Conservation (phyloP, 305 asterid species). For the Solanum aculeatissimum region DNA sequence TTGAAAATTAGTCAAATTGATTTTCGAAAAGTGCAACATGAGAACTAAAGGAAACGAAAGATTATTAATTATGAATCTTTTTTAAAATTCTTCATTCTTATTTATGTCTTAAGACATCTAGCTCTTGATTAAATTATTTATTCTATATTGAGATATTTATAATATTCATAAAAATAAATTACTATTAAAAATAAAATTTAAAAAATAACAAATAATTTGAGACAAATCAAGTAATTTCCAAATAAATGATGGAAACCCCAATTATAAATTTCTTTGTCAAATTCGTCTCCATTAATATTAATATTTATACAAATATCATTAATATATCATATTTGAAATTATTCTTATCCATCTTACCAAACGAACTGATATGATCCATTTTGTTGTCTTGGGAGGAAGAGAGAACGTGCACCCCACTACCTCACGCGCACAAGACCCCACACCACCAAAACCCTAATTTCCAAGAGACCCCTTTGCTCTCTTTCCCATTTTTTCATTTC, state of each 20-base stretch:
- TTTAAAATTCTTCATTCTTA: too few species aligned
- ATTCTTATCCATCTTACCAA: neutral
- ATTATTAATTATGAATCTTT: too few species aligned
- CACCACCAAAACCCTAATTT: conserved; percentile 19
- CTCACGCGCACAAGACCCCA: conserved; percentile 9
- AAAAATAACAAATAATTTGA: neutral
- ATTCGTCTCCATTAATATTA: neutral
- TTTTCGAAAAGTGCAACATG: too few species aligned
- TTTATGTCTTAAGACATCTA: too few species aligned
- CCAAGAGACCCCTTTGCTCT: conserved; percentile 1
- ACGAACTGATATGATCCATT: neutral
- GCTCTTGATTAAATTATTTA: too few species aligned
- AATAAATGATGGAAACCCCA: neutral
- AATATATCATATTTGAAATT: neutral
- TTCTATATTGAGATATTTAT: too few species aligned
- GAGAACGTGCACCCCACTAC: conserved; percentile 16
- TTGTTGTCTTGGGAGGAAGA: neutral
- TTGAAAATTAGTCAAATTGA: too few species aligned
- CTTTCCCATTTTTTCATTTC: neutral
- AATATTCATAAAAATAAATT: too few species aligned
- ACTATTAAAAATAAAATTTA: neutral
- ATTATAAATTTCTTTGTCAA: neutral
- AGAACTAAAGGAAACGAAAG: too few species aligned
- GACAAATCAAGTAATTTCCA: neutral
- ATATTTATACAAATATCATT: neutral